These are phyloP conservation scores for Tylopilus orsonianus DNA, from an alignment of 1,284 basidiomycete genomes.

Conservation along the genomic window DNA sequence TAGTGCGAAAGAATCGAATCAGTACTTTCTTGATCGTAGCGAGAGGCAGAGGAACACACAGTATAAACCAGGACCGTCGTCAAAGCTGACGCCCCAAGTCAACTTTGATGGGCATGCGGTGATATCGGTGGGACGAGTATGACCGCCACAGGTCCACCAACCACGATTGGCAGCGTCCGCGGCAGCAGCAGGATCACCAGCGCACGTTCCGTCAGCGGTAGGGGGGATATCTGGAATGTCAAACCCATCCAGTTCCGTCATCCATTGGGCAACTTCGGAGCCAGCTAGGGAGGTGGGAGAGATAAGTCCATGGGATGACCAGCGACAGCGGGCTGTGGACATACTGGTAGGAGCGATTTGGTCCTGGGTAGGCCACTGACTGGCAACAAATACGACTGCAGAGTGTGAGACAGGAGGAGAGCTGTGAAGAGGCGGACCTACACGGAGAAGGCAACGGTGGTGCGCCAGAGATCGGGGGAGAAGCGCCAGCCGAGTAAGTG, in stretches of 20 bases:
- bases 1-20: background rate
- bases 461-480: constrained; percentile 60
- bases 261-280: constrained; percentile 69
- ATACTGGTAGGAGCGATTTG: constrained; percentile 62
- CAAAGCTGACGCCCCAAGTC: constrained; percentile 84
- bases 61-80: constrained; percentile 82
- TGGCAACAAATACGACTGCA: constrained; percentile 49
- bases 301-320: background rate
- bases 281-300: constrained; percentile 41
- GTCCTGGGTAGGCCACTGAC: constrained; percentile 71
- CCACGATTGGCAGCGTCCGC: constrained; percentile 60
- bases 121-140: constrained; percentile 66
- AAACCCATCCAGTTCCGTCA: constrained; percentile 72
- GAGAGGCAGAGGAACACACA: constrained; percentile 47
- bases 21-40: constrained; percentile 1
- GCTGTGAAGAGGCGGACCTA: constrained; percentile 35
- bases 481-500: constrained; percentile 59
- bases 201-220: constrained; percentile 67
- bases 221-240: constrained; percentile 64
- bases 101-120: constrained; percentile 75
- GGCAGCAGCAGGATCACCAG: constrained; percentile 55
- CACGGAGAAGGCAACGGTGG: constrained; percentile 63
- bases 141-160: constrained; percentile 90
- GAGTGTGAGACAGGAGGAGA: constrained; percentile 6
- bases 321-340: constrained; percentile 15